Base-by-base conservation (phyloP, 768 basidiomycete species). In the Psilocybe subaeruginosa region DNA sequence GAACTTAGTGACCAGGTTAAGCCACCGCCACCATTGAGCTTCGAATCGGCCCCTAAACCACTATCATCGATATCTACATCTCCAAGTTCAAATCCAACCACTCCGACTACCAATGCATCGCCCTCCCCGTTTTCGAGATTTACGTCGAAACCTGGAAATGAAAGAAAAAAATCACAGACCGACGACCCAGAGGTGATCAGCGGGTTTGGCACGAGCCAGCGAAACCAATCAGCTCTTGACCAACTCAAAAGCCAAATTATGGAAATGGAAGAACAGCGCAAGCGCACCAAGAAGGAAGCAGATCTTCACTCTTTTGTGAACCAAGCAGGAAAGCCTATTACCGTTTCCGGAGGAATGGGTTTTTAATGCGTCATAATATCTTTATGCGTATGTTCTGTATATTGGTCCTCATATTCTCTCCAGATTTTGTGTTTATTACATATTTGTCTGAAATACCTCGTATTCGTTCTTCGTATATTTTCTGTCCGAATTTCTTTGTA, bases 211-310 rank as follows among this genome's bases (percentile, higher is more conserved):
- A 39, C 33, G 31, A 17, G 3, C 35, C 41, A 43, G 14, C 30
- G 16, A 37, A 14, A 30, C 5, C 31, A 46, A 14, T 33, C 46
- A 8, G 19, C 59, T 17, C 52, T 60, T 37, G 54, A 12, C 14
- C 52, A 54, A 23, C 39, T 56, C 11, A 55, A 56, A 41, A 48
- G 54, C 39, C 62, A 63, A 9, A 33, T 59, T 29, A 9, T 45
- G 5, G 58, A 56, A 23, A 23, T 37, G 39, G 62, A 63, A 35
- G 62, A 63, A 35, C 54, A 63, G 41, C 58, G 54, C 3, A 56
- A 58, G 50, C 62, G 63, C 19, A n/a, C 47, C 47, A 63, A 66
- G 48, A 58, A 64, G 56, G 65, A 61, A 12, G 51, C 55, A 17
- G 54, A 59, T 30, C 12, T 58, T 54, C 51, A 48, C 19, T 23